Evolutionary conservation across 73 alveolate genomes (phyloP).

Genomic region (Chromera velia): DNA sequence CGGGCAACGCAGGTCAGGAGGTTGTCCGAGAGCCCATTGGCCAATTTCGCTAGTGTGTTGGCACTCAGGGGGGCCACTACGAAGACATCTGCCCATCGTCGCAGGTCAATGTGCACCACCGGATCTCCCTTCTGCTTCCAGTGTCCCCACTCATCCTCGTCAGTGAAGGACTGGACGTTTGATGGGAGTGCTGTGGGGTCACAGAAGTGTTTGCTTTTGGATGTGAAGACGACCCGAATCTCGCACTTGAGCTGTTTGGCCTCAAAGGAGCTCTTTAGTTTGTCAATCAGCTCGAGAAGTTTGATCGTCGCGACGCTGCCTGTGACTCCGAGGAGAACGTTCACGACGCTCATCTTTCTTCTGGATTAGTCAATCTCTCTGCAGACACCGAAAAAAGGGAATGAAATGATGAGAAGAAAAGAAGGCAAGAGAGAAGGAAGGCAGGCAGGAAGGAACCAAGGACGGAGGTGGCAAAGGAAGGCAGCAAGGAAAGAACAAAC

Average conservation of each 20-base stretch:
- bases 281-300: constrained; percentile 35
- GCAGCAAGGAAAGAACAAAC: too few species aligned
- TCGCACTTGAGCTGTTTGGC: neutral
- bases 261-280: constrained; percentile 1
- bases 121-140: constrained; percentile 70
- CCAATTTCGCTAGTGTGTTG: constrained; percentile 70
- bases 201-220: constrained; percentile 14
- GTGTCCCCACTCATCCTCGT: constrained; percentile 64
- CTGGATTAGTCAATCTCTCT: too few species aligned
- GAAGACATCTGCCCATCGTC: constrained; percentile 61
- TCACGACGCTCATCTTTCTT: too few species aligned
- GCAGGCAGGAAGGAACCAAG: too few species aligned
- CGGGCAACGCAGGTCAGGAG: constrained; percentile 63
- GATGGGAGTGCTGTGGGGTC: constrained; percentile 16
- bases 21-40: constrained; percentile 75
- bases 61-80: constrained; percentile 79
- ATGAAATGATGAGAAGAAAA: too few species aligned
- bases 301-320: constrained; percentile 70
- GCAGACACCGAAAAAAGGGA: too few species aligned
- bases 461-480: too few species aligned
- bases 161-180: constrained; percentile 21
- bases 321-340: too few species aligned
- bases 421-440: too few species aligned
- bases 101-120: constrained; percentile 71
- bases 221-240: constrained; percentile 1